These are phyloP conservation scores for Tubosaeta sp. DNA, from an alignment of 768 basidiomycete species.

Conservation along the genomic window DNA sequence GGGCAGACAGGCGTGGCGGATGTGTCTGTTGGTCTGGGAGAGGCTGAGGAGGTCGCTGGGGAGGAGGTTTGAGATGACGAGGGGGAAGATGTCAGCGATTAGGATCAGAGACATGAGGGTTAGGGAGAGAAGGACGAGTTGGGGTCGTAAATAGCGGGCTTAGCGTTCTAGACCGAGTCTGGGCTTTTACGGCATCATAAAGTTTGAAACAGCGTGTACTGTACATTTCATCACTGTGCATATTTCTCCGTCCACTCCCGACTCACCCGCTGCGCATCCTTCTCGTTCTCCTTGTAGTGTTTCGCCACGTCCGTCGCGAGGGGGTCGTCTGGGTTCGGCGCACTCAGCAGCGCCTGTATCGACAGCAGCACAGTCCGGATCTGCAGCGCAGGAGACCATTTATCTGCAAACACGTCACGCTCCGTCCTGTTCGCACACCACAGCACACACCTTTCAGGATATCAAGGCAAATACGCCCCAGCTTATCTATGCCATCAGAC, in stretches of 20 bases:
- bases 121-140: slow-evolving; percentile 10
- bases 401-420: slow-evolving; percentile 51
- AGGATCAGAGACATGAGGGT: slow-evolving; percentile 30
- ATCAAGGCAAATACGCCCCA: slow-evolving; percentile 96
- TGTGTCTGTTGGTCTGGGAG: slow-evolving; percentile 19
- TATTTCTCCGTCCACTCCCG: slow-evolving; percentile 94
- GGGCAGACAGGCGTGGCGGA: slow-evolving; percentile 30
- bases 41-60: slow-evolving; percentile 20
- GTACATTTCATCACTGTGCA: slow-evolving; percentile 40
- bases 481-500: slow-evolving; percentile 65
- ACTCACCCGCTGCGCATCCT: slow-evolving; percentile 87
- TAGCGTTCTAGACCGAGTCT: slow-evolving; percentile 22
- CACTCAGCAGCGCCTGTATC: slow-evolving; percentile 91
- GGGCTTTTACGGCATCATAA: slow-evolving; percentile 17
- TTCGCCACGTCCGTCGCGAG: slow-evolving; percentile 94
- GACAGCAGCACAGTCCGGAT: slow-evolving; percentile 97
- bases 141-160: slow-evolving; percentile 15
- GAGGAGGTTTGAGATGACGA: slow-evolving; percentile 27
- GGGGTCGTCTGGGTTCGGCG: slow-evolving; percentile 96
- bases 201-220: slow-evolving; percentile 4
- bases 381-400: slow-evolving; percentile 98
- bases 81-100: slow-evolving; percentile 33
- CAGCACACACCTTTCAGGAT: slow-evolving; percentile 81
- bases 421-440: neutral
- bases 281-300: slow-evolving; percentile 97